Percentiles rank a stretch among this genome's conserved stretches.
phyloP scores from a whole-genome alignment of 208 protist species.

The Acanthamoeba pearcei region DNA sequence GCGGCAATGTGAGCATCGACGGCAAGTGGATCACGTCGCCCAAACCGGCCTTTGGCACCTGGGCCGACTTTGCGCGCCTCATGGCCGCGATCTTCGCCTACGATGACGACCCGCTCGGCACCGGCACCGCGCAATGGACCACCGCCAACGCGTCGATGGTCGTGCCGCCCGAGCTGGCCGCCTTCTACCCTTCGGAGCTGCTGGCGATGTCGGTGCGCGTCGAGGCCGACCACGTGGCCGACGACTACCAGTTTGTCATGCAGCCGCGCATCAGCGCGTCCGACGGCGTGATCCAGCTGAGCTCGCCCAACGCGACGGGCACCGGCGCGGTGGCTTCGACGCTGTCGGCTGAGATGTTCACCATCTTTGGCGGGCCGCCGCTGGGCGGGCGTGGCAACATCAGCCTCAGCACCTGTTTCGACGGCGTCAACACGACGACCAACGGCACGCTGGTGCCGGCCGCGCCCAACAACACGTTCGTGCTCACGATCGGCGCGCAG shows the following conservation, averaged over 20 bases:
- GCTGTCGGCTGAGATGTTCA: neutral
- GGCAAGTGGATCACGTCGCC: neutral
- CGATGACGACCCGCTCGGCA: neutral
- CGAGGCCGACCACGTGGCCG: neutral
- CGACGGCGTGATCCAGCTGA: neutral
- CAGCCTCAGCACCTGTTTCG: constrained; percentile 24
- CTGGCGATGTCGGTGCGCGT: neutral
- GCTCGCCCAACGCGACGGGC: neutral
- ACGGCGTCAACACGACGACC: neutral
- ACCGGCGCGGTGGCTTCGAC: neutral
- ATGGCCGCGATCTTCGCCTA: neutral
- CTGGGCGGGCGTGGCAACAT: constrained; percentile 61
- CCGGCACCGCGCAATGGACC: neutral
- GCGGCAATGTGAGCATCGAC: neutral
- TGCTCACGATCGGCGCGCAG: constrained; percentile 38
- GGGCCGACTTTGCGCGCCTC: constrained; percentile 6
- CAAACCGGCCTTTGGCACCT: constrained; percentile 43
- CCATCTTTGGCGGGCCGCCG: constrained; percentile 35
- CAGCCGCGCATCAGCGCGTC: neutral
- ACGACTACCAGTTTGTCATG: neutral
- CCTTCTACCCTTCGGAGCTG: neutral
- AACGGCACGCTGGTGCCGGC: constrained; percentile 34
- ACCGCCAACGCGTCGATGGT: neutral
- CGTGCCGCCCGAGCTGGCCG: constrained; percentile 32
- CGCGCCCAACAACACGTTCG: constrained; percentile 58